Conservation (phyloP, 306 rosid species). For the Hylodesmum podocarpum region DNA sequence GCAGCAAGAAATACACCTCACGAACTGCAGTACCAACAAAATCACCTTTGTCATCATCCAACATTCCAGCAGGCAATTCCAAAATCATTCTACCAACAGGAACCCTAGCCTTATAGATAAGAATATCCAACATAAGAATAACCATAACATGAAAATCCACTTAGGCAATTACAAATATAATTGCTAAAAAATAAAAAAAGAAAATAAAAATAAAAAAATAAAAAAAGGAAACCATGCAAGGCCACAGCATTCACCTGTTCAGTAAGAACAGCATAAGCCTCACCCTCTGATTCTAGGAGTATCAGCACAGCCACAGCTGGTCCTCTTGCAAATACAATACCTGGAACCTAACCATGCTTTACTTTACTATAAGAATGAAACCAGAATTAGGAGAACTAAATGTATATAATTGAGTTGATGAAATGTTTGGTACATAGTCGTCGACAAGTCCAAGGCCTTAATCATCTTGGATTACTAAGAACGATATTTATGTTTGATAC, state of each 20-base stretch:
- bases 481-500: not conserved
- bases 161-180: not conserved
- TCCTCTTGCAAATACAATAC: conserved; percentile 94
- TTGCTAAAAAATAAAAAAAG: not conserved
- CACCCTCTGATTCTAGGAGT: conserved; percentile 77
- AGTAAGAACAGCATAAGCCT: conserved; percentile 86
- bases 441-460: not conserved
- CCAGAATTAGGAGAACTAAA: conserved; percentile 26
- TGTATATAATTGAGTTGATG: not conserved
- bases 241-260: conserved; percentile 64
- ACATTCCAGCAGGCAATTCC: conserved; percentile 99
- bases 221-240: not conserved
- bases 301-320: conserved; percentile 87
- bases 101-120: conserved; percentile 68
- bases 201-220: not conserved
- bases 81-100: conserved; percentile 74
- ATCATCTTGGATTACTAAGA: conserved; percentile 2
- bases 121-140: conserved; percentile 34
- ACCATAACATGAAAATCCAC: not conserved
- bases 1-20: conserved; percentile 55
- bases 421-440: not conserved
- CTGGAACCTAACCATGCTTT: conserved; percentile 74
- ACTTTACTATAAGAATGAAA: conserved; percentile 42
- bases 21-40: conserved; percentile 91
- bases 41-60: conserved; percentile 80